These are phyloP conservation scores for Aspergillus baeticus DNA, from an alignment of 495 filamentous ascomycete genomes.

Conservation along the genomic window DNA sequence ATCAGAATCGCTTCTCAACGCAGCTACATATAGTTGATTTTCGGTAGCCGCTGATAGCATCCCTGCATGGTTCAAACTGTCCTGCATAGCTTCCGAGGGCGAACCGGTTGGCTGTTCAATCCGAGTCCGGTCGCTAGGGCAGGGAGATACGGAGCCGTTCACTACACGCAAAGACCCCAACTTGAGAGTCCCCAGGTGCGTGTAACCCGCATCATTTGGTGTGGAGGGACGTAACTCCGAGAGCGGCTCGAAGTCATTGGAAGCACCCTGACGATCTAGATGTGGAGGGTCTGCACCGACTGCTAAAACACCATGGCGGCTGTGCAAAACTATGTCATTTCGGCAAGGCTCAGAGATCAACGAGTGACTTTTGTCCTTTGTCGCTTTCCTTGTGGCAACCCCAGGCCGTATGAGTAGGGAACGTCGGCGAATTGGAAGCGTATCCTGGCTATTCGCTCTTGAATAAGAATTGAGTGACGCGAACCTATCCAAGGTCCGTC, in stretches of 20 bases:
- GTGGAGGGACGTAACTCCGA: conserved; percentile 32
- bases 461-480: conserved; percentile 40
- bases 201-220: conserved; percentile 44
- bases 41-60: background rate
- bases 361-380: conserved; percentile 22
- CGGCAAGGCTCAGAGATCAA: conserved; percentile 27
- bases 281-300: conserved; percentile 21
- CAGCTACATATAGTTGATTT: background rate
- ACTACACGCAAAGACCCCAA: conserved; percentile 50
- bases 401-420: conserved; percentile 50
- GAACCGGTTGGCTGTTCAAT: conserved; percentile 15
- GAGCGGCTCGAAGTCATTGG: background rate
- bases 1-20: background rate
- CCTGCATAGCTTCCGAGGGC: conserved; percentile 16
- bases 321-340: conserved; percentile 16
- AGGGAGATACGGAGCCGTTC: conserved; percentile 46
- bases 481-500: conserved; percentile 25
- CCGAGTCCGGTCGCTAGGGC: conserved; percentile 35
- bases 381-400: conserved; percentile 44
- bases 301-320: conserved; percentile 11
- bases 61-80: conserved; percentile 11
- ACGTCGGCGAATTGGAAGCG: conserved; percentile 45
- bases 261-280: conserved; percentile 9
- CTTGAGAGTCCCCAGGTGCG: conserved; percentile 49
- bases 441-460: conserved; percentile 36